A percentile compares a stretch with the other conserved stretches of the same genome.
phyloP scores from a whole-genome alignment of 257 asterid species.

The Primulina eburnea region DNA sequence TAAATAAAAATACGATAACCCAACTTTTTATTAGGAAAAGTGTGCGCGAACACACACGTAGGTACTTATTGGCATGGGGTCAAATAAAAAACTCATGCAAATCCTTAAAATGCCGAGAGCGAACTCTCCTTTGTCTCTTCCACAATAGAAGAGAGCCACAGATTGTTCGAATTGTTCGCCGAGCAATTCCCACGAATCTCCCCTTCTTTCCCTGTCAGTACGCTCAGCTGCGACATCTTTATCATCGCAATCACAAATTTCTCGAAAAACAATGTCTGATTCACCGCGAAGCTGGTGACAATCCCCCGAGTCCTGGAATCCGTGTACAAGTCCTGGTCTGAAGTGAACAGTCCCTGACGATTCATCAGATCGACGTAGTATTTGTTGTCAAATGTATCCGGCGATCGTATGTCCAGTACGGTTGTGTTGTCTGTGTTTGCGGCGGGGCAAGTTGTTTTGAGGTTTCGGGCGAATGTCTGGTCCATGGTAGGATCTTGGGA shows the following conservation, averaged over 20 bases:
- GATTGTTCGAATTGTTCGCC: constrained; percentile 33
- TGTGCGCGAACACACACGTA: no score
- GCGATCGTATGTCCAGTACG: constrained; percentile 51
- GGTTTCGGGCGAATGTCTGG: constrained; percentile 46
- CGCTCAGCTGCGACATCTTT: constrained; percentile 64
- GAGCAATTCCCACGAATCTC: constrained; percentile 69
- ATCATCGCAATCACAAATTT: constrained; percentile 46
- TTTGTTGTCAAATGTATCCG: constrained; percentile 52
- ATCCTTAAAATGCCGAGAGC: constrained; percentile 28
- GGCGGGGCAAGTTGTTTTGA: constrained; percentile 45
- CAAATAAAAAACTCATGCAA: neutral
- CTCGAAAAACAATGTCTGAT: constrained; percentile 46
- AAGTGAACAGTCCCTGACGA: constrained; percentile 66
- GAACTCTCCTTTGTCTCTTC: constrained; percentile 29
- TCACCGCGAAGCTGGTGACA: constrained; percentile 47
- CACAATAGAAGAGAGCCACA: constrained; percentile 21
- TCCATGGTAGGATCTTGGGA: constrained; percentile 61
- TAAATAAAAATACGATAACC: no score
- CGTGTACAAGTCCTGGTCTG: constrained; percentile 72
- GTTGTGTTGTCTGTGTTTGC: constrained; percentile 42
- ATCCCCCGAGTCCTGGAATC: constrained; percentile 48
- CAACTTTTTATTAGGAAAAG: no score
- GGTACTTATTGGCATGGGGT: no score
- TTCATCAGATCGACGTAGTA: constrained; percentile 70
- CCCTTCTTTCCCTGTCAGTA: constrained; percentile 55